Conservation (phyloP, 1,139 yeast species). For the Candida sp. region DNA sequence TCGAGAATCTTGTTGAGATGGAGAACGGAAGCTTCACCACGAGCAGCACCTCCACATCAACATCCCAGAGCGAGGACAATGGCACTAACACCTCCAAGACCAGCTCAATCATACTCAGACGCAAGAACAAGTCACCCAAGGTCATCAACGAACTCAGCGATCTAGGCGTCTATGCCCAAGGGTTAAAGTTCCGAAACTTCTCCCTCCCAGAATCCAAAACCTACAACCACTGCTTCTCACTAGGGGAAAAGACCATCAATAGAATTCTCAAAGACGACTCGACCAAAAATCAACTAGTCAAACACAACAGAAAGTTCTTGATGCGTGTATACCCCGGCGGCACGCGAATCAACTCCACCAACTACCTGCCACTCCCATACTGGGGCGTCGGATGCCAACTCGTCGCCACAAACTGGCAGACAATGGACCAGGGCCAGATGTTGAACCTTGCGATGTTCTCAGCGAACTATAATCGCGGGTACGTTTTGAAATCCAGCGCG, state of each 20-base stretch:
- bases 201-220: conserved; percentile 88
- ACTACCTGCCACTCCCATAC: conserved; percentile 75
- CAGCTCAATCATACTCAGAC: conserved; percentile 23
- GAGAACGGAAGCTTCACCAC: conserved; percentile 27
- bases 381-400: conserved; percentile 92
- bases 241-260: conserved; percentile 73
- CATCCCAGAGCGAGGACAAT: conserved; percentile 55
- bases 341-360: conserved; percentile 74
- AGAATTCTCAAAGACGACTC: conserved; percentile 65
- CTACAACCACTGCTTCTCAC: conserved; percentile 81
- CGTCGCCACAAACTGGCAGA: conserved; percentile 99
- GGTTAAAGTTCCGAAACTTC: conserved; percentile 79
- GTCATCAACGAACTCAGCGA: conserved; percentile 55
- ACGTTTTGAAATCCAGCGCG: conserved; percentile 71
- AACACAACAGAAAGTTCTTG: conserved; percentile 76
- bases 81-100: conserved; percentile 7
- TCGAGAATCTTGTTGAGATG: conserved; percentile 19
- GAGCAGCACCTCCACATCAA: conserved; percentile 32
- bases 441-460: conserved; percentile 86
- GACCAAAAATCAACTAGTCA: conserved; percentile 57
- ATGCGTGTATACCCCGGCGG: conserved; percentile 92
- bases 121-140: conserved; percentile 25
- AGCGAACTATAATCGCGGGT: conserved; percentile 65
- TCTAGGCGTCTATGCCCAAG: conserved; percentile 72
- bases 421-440: conserved; percentile 88